Conservation (phyloP, 805 yeast species). For the Candida peoriensis region DNA sequence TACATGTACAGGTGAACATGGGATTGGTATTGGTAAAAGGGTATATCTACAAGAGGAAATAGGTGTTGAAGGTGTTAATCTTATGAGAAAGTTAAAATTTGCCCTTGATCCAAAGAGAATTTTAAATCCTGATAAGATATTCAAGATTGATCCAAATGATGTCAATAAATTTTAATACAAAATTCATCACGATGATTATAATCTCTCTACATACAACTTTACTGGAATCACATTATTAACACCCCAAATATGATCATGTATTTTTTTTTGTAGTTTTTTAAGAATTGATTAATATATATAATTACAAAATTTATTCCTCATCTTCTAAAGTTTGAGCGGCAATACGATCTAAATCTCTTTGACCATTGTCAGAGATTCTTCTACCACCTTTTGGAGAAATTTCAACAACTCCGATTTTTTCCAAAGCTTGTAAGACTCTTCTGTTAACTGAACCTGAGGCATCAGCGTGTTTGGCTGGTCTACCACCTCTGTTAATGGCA, state of each 20-base stretch:
- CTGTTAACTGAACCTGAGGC: conserved; percentile 99
- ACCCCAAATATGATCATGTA: conserved; percentile 1
- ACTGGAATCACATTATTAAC: background rate
- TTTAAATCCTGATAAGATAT: conserved; percentile 68
- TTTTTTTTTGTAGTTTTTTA: conserved; percentile 10
- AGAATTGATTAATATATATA: conserved; percentile 8
- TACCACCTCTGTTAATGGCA: conserved; percentile 97
- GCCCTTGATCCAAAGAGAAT: conserved; percentile 68
- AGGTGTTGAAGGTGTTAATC: conserved; percentile 56
- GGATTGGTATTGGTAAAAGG: conserved; percentile 72
- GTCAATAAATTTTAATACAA: conserved; percentile 8
- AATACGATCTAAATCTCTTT: conserved; percentile 99
- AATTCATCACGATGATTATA: no score
- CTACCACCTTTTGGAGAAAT: conserved; percentile 98
- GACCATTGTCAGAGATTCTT: conserved; percentile 98
- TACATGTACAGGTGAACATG: conserved; percentile 82
- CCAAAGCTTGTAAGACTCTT: conserved; percentile 95
- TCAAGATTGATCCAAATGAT: conserved; percentile 56
- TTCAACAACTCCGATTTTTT: conserved; percentile 97
- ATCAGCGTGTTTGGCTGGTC: conserved; percentile 97
- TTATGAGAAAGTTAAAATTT: conserved; percentile 67
- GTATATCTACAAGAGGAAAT: conserved; percentile 52
- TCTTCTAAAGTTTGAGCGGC: conserved; percentile 97
- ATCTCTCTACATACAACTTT: no score
- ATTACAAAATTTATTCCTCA: conserved; percentile 47